Percentiles rank a stretch among this genome's conserved stretches.
Evolutionary conservation across 1,284 basidiomycete species (phyloP).

Genomic region (Apiotrichum sp.): DNA sequence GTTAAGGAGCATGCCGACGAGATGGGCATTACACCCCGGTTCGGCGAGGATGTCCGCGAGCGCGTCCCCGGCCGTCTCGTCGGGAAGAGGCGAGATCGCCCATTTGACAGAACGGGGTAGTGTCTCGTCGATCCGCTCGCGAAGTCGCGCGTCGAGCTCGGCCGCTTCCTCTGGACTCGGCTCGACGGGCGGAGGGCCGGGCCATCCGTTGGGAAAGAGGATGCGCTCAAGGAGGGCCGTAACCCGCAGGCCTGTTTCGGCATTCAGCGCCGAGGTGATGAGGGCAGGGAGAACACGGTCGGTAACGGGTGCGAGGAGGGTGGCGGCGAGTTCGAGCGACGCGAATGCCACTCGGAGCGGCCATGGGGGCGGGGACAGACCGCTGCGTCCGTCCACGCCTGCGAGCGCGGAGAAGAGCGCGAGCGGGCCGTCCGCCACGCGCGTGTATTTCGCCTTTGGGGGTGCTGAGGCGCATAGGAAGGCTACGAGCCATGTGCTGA

Average conservation of each 20-base stretch:
- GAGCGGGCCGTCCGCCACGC: conserved; percentile 16
- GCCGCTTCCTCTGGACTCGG: conserved; percentile 32
- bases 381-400: conserved; percentile 18
- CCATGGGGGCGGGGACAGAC: conserved; percentile 9
- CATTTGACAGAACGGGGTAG: neutral
- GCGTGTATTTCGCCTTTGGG: conserved; percentile 3
- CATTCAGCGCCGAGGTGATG: conserved; percentile 17
- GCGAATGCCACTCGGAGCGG: conserved; percentile 17
- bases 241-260: conserved; percentile 15
- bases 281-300: conserved; percentile 36
- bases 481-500: conserved; percentile 10
- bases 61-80: neutral
- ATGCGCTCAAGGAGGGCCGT: conserved; percentile 29
- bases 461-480: conserved; percentile 10
- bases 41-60: conserved; percentile 30
- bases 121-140: neutral
- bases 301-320: conserved; percentile 21
- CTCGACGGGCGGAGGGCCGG: conserved; percentile 34
- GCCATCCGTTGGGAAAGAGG: conserved; percentile 41
- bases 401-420: conserved; percentile 15
- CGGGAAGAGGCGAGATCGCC: neutral
- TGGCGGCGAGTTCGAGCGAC: conserved; percentile 18
- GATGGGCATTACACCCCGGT: conserved; percentile 36
- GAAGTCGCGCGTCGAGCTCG: neutral
- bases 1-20: conserved; percentile 35